Evolutionary conservation across 805 yeast genomes (phyloP), one percentile per base, ranked within the genome.

Genomic region (Yarrowia osloensis): DNA sequence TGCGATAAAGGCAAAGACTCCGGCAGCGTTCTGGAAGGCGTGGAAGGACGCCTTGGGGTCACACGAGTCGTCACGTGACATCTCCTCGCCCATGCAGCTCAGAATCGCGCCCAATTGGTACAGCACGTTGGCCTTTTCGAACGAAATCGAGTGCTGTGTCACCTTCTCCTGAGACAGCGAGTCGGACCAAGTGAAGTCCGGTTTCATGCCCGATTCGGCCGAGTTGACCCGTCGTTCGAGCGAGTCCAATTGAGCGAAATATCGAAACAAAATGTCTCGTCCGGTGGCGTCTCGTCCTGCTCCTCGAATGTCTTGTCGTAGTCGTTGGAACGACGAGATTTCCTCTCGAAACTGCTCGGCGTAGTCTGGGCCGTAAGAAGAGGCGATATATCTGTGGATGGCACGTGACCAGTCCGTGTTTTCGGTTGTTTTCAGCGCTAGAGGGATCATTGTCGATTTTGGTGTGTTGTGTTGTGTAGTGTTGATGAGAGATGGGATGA

Each of bases 61-160:
- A 2, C 79, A 76, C 39, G 75, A 52, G 26, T 72, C 71, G 29
- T 72, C 76, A 13, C 63, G 63, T 2, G 37, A 26, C 63, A 57
- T 57, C 24, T 57, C 63, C 19, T 71, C 72, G 17, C 76, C 82
- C 40, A 84, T 78, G 67, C 82, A 80, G 2, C 89, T 83, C 68
- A 88, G 77, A 1, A 87, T 72, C 0, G 90, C 82, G 1, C 87
- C 97, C 65, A 93, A 77, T 73, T 93, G 93, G 81, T 88, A 94
- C 65, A 95, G 80, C 2, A 88, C 79, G 28, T 89, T 85, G 0
- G 97, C 97, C 77, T 94, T 94, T 73, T 94, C 99, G 74, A 90
- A 92, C 0, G 97, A 91, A 50, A 90, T 73, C 0, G 97, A 88
- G 72, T 84, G 84, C 74, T 93, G 97, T n/a, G 88, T 80, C 68